Evolutionary conservation across 192 early-diverging fungal species (phyloP).

Genomic region (Backusella australiensis): DNA sequence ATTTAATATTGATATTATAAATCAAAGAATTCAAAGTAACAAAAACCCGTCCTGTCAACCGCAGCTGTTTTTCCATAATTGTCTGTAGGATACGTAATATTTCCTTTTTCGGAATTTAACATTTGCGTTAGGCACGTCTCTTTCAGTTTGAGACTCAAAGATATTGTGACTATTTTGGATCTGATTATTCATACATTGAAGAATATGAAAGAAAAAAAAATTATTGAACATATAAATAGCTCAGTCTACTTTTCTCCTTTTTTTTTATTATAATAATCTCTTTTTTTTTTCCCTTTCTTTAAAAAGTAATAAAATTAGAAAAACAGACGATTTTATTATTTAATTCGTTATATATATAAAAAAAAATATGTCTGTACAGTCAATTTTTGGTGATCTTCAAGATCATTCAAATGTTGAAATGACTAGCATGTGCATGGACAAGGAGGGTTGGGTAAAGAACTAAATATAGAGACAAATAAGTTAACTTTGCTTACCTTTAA

Average conservation of each 20-base stretch:
- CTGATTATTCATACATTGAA: background rate
- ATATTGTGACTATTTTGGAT: background rate
- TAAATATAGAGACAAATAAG: background rate
- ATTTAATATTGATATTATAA: background rate
- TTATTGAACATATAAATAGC: background rate
- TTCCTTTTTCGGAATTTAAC: background rate
- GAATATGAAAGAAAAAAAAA: conserved; percentile 1
- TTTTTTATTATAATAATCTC: background rate
- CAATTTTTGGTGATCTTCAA: background rate
- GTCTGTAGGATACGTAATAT: background rate
- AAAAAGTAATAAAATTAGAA: background rate
- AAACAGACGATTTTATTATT: background rate
- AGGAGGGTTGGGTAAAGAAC: conserved; percentile 42
- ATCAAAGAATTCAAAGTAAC: background rate
- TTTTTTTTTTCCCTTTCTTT: background rate
- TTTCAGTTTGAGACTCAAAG: background rate
- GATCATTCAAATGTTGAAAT: no score
- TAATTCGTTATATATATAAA: background rate
- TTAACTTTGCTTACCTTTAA: background rate
- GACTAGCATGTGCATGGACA: conserved; percentile 19
- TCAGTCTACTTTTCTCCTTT: background rate
- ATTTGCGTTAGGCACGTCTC: background rate
- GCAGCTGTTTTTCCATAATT: background rate
- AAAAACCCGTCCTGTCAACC: background rate
- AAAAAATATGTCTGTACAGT: background rate